Evolutionary conservation across 1,284 basidiomycete species (phyloP).

Genomic region (Cerrena zonata): DNA sequence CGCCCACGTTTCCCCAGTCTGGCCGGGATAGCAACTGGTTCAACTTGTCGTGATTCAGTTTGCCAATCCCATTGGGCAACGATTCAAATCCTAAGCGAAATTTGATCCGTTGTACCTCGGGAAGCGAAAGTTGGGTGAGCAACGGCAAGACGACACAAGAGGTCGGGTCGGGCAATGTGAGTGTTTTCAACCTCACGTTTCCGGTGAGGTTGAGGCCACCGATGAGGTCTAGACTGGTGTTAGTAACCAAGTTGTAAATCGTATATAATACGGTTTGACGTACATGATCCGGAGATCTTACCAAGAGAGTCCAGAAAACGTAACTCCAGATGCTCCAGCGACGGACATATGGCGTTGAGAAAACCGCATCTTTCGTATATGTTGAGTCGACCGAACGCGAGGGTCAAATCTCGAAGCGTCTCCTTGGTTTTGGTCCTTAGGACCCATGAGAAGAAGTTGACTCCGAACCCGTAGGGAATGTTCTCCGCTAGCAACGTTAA

Average conservation of each 20-base stretch:
- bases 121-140: background rate
- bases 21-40: too few relatives aligned
- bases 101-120: background rate
- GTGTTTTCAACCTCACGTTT: background rate
- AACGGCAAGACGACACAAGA: background rate
- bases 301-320: background rate
- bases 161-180: background rate
- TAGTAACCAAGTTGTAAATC: background rate
- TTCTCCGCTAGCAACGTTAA: background rate
- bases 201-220: background rate
- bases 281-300: background rate
- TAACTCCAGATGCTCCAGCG: background rate
- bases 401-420: background rate
- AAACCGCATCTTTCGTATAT: background rate
- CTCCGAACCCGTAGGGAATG: too few relatives aligned
- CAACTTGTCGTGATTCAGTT: too few relatives aligned
- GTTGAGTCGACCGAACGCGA: background rate
- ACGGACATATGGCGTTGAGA: background rate
- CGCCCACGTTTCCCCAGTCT: too few relatives aligned
- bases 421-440: background rate
- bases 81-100: too few relatives aligned
- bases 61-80: too few relatives aligned
- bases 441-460: background rate
- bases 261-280: background rate
- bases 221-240: background rate